A percentile compares a stretch with the other conserved stretches of the same genome.
Conservation (phyloP, 1,139 yeast genomes). For the Pichia sp. region DNA sequence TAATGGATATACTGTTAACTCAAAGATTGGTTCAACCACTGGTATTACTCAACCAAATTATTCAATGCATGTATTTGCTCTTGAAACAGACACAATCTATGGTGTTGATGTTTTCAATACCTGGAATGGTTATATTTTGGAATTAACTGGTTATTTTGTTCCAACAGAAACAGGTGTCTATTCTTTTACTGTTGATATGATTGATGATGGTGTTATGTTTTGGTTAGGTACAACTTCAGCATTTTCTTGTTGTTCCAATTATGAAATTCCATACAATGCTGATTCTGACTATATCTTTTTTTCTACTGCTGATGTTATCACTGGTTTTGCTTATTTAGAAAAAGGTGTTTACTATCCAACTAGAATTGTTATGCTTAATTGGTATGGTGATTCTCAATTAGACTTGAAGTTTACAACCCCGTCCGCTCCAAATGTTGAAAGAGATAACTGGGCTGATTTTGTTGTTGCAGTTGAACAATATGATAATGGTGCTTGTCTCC, state of each 20-base stretch:
- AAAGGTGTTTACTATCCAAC: conserved; percentile 16
- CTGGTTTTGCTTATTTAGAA: conserved; percentile 11
- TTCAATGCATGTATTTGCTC: not conserved
- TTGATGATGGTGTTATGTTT: conserved; percentile 22
- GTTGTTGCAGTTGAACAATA: conserved; percentile 3
- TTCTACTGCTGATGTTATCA: not conserved
- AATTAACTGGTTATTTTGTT: conserved; percentile 22
- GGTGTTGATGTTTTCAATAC: conserved; percentile 30
- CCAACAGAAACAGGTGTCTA: conserved; percentile 20
- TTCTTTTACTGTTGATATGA: conserved; percentile 12
- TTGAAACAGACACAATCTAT: conserved; percentile 23
- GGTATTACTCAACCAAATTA: conserved; percentile 12
- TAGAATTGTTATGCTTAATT: conserved; percentile 16
- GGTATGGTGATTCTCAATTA: not conserved
- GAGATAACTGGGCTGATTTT: conserved; percentile 8
- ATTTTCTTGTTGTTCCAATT: conserved; percentile 20
- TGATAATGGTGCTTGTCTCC: conserved; percentile 2
- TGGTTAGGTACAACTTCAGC: conserved; percentile 20
- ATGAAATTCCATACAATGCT: conserved; percentile 3
- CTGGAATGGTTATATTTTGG: conserved; percentile 29
- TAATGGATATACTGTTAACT: conserved; percentile 8
- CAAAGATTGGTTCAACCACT: conserved; percentile 8
- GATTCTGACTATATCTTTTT: not conserved
- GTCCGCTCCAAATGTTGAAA: not conserved
- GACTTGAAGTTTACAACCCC: conserved; percentile 8